phyloP scores from a whole-genome alignment of 106 monocot genomes.

The Dendrobium huoshanense region DNA sequence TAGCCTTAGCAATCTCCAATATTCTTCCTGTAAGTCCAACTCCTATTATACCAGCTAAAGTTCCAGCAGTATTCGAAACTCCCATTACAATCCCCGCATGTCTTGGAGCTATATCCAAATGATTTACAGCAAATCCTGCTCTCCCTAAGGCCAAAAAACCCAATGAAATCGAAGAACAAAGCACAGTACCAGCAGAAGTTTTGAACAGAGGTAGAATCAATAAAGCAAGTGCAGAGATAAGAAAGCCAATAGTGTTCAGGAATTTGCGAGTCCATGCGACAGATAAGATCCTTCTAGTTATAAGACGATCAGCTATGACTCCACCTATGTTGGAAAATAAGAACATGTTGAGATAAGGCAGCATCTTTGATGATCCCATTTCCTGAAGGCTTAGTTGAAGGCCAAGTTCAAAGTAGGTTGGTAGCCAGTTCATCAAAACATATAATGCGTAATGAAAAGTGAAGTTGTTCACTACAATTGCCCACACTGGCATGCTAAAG shows the following conservation, averaged over 20 bases:
- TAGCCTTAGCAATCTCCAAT: slow-evolving; percentile 53
- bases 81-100: slow-evolving; percentile 96
- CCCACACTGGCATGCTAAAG: slow-evolving; percentile 78
- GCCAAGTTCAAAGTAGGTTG: slow-evolving; percentile 81
- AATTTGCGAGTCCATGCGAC: slow-evolving; percentile 63
- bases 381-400: slow-evolving; percentile 88
- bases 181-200: slow-evolving; percentile 50
- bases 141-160: slow-evolving; percentile 92
- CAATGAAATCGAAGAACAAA: slow-evolving; percentile 72
- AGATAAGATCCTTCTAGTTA: slow-evolving; percentile 57
- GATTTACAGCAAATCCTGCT: slow-evolving; percentile 93
- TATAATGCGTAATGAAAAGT: slow-evolving; percentile 93
- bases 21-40: slow-evolving; percentile 80
- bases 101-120: slow-evolving; percentile 88
- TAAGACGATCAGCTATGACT: slow-evolving; percentile 65
- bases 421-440: slow-evolving; percentile 95
- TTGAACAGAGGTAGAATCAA: slow-evolving; percentile 64
- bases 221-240: slow-evolving; percentile 55
- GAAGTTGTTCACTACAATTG: slow-evolving; percentile 89
- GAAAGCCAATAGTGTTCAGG: slow-evolving; percentile 71
- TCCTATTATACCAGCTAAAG: slow-evolving; percentile 85
- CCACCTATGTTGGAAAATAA: slow-evolving; percentile 90
- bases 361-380: slow-evolving; percentile 93
- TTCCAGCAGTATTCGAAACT: slow-evolving; percentile 90
- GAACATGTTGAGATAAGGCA: slow-evolving; percentile 92